Base-by-base conservation (phyloP, 1,284 basidiomycete genomes). In the Xerocomus alliaceus region DNA sequence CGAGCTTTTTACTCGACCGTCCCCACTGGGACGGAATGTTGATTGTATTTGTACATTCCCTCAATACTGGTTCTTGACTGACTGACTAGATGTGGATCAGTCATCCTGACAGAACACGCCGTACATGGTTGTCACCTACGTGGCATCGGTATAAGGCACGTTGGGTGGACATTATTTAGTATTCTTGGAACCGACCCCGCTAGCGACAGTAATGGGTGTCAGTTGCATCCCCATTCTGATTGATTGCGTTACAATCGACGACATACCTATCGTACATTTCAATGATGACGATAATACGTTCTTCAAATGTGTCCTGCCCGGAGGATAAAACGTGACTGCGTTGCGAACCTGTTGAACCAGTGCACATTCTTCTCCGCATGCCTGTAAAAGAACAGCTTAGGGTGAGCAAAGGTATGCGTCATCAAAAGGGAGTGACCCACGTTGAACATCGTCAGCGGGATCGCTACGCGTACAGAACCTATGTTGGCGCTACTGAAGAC, bases 281-380 rank as follows among this genome's bases (percentile, higher is more conserved):
- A 15, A 29, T 34, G 22, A 29, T 29, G 48, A 37, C 15, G 35
- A 45, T 17, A 35, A 39, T 17, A 20, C n/a, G 11, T 41, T 13
- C 44, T 48, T 48, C 12, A 20, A 37, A 37, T 13, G 12, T 29
- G 44, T 52, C 52, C n/a, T n/a, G n/a, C n/a, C n/a, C n/a, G n/a
- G n/a, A n/a, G n/a, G n/a, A n/a, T n/a, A 31, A 20, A 50, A n/a
- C 17, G 22, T 6, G 34, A 45, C 52, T 66, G 65, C 29, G 54
- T 59, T 3, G 66, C 68, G 59, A 85, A 86, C 51, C 81, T 75
- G 42, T 77, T 69, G 66, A 86, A 86, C 84, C 85, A 87, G 5
- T 67, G 66, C 26, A 20, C 83, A 82, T 63, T 81, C 66, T 88
- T 85, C 64, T 86, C 86, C 2, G 84, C 85, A 83, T 87, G 18